Evolutionary conservation across 345 rosid species (phyloP).

Genomic region (Camelina hispida): DNA sequence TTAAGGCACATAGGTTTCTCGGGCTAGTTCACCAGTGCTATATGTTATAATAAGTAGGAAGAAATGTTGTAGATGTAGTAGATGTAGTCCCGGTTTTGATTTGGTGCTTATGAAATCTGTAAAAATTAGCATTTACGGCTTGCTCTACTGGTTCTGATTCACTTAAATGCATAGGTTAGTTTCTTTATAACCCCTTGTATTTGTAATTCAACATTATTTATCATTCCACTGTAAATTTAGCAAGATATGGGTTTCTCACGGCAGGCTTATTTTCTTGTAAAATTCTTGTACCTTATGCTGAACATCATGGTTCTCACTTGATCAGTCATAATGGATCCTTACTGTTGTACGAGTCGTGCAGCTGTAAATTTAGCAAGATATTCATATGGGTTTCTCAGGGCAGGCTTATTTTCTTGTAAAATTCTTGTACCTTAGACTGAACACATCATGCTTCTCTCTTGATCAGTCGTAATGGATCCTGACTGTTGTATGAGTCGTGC

Average conservation of each 20-base stretch:
- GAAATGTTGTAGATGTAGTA: slow-evolving; percentile 43
- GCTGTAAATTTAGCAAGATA: slow-evolving; percentile 20
- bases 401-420: slow-evolving; percentile 19
- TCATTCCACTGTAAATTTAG: slow-evolving; percentile 36
- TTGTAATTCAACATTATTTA: slow-evolving; percentile 31
- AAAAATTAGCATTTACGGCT: slow-evolving; percentile 34
- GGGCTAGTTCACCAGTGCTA: slow-evolving; percentile 27
- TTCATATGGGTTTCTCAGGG: slow-evolving; percentile 19
- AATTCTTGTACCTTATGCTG: slow-evolving; percentile 16
- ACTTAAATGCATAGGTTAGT: slow-evolving; percentile 39
- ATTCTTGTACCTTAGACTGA: slow-evolving; percentile 14
- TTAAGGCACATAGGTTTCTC: slow-evolving; percentile 27
- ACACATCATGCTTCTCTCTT: slow-evolving; percentile 23
- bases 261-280: slow-evolving; percentile 15
- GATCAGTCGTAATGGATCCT: slow-evolving; percentile 15
- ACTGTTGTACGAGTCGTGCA: slow-evolving; percentile 24
- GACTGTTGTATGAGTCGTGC: slow-evolving; percentile 23
- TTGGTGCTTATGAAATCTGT: slow-evolving; percentile 38
- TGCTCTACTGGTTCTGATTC: slow-evolving; percentile 28
- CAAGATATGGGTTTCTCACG: slow-evolving; percentile 25
- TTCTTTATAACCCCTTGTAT: slow-evolving; percentile 29
- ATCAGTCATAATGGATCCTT: slow-evolving; percentile 8
- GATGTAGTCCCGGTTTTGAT: slow-evolving; percentile 37
- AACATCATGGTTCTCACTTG: slow-evolving; percentile 25
- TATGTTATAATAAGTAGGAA: slow-evolving; percentile 35